Evolutionary conservation across 2,329 filamentous ascomycete species (phyloP).

Genomic region (Gnomoniopsis sp.): DNA sequence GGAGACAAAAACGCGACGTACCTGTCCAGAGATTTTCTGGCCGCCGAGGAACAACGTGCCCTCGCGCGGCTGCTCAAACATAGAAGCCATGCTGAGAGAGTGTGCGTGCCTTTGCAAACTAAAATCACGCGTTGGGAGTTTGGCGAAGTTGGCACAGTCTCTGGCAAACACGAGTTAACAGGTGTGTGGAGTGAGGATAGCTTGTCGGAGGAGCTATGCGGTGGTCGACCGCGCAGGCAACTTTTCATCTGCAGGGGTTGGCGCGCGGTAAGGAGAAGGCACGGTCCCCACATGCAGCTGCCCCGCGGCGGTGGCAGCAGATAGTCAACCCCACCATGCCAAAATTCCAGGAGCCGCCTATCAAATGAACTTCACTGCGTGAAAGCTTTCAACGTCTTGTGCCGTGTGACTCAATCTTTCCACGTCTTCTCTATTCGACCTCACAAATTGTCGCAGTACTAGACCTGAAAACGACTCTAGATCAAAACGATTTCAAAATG

Average conservation of each 20-base stretch:
- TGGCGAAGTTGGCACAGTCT: conserved; percentile 8
- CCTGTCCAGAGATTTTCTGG: conserved; percentile 83
- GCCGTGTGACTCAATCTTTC: conserved; percentile 6
- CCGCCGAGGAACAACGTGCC: conserved; percentile 96
- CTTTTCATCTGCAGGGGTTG: background rate
- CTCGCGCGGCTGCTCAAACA: conserved; percentile 93
- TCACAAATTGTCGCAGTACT: background rate
- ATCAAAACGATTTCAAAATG: conserved; percentile 21
- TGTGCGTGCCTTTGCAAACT: background rate
- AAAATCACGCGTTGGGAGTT: background rate
- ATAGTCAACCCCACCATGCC: background rate
- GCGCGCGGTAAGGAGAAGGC: background rate
- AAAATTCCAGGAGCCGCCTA: background rate
- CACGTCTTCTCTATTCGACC: no score
- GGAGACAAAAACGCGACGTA: no score
- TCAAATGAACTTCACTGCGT: background rate
- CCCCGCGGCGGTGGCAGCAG: background rate
- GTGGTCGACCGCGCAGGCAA: no score
- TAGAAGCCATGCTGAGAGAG: conserved; percentile 69
- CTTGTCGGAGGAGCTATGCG: background rate
- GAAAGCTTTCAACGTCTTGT: background rate
- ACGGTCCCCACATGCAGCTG: background rate
- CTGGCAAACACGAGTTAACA: conserved; percentile 2
- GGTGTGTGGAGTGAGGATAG: background rate
- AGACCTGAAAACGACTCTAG: background rate